Evolutionary conservation across 768 basidiomycete genomes (phyloP), one percentile per base, ranked within the genome.

Genomic region (Xerocomellus dryophilus): DNA sequence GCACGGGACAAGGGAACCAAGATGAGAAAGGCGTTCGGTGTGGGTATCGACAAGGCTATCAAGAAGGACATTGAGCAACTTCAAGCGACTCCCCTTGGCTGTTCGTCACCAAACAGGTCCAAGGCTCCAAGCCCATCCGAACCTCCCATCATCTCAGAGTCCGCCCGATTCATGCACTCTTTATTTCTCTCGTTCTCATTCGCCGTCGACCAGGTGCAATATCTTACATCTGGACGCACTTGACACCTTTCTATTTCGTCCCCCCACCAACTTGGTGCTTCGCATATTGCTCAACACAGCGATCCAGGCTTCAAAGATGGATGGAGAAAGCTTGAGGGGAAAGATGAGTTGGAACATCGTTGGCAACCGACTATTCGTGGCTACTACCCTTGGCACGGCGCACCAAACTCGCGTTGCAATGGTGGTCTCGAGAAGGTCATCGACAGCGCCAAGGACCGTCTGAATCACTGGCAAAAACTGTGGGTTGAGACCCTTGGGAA

Each of bases 181-280:
- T 85, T 66, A 64, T 67, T 12, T 58, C 78, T 0, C 73, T 91
- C 38, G 73, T 75, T 23, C 75, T 74, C 20, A 74, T 76, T 18
- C 71, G 76, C 29, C 80, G 87, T 4, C n/a, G n/a, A n/a, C 85
- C 86, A 0, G 86, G 88, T 59, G 71, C 78, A 7, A 77, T 85
- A 4, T 85, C 88, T 65, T 71, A 71, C 40, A 61, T 91, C 1
- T 93, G 88, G 86, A 82, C 85, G n/a, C 69, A 82, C 23, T 80
- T 90, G 70, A 72, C 72, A 4, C 61, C 68, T 0, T n/a, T n/a
- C n/a, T n/a, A n/a, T n/a, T n/a, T n/a, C n/a, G n/a, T 66, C 91
- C 3, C 93, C n/a, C n/a, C n/a, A n/a, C 86, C 43, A 66, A 75
- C 17, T 66, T 69, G 46, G 81, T 86, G 27, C 78, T 93, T 48